Evolutionary conservation across 2,329 filamentous ascomycete genomes (phyloP), one percentile per base, ranked within the genome.

Genomic region (Rutstroemia sp.): DNA sequence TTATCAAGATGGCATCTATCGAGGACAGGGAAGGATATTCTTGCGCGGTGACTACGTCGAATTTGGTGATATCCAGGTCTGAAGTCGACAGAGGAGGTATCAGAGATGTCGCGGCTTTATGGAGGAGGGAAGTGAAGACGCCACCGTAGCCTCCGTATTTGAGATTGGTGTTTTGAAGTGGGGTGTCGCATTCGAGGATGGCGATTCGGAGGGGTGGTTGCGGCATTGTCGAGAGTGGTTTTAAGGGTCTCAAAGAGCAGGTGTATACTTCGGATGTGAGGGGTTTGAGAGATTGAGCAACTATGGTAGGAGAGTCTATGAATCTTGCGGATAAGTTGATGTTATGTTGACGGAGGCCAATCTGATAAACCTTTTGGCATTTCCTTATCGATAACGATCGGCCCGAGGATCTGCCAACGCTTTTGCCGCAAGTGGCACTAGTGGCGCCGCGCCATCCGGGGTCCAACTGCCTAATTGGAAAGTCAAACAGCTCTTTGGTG

Each of bases 121-220:
- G 67, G 51, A 90, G 77, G 9, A 89, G 77, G 38, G 77, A 67
- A 17, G 73, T 77, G 72, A 90, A 89, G 58, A 89, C 79, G 60
- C 83, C 85, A 60, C 83, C 82, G 73, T 96, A 96, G 58, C 78
- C 78, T 51, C 83, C 81, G 71, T 87, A 91, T 65, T 82, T 82
- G 55, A 78, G 78, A 54, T 80, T 74, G 39, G 86, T 81, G 45
- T 79, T 72, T 1, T 83, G 79, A 50, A 87, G 76, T 1, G 90
- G 90, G 1, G 82, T 88, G 73, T 96, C 92, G 75, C 88, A 87
- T 77, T 96, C 89, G 63, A 97, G 84, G 64, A 97, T 80, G 48
- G 92, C 91, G 72, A 96, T 69, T 47, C 68, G 66, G 47, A 70
- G 65, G 39, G 67, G 67, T 6, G 59, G 61, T 23, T 55, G 56